Evolutionary conservation across 2,329 filamentous ascomycete genomes (phyloP).

Genomic region (Parastagonospora avenae): DNA sequence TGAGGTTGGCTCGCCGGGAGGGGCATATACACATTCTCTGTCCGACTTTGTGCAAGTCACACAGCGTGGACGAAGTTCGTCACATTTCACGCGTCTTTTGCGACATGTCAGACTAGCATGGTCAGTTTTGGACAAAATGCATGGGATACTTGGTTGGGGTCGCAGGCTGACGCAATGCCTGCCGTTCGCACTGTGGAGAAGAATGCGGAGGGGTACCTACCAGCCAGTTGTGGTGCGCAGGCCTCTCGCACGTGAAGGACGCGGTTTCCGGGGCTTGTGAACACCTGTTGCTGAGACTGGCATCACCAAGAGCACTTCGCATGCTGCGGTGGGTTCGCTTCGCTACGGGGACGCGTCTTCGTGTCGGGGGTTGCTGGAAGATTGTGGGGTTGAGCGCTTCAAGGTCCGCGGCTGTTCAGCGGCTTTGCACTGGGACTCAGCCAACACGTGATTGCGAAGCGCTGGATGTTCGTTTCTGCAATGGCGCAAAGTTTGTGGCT

Average conservation of each 20-base stretch:
- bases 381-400: constrained; percentile 10
- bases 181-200: too few relatives aligned
- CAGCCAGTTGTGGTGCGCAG: constrained; percentile 54
- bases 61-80: constrained; percentile 54
- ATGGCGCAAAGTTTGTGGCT: too few relatives aligned
- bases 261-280: constrained; percentile 42
- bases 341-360: constrained; percentile 30
- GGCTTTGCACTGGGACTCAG: too few relatives aligned
- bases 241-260: constrained; percentile 51
- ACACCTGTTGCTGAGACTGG: constrained; percentile 30
- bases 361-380: constrained; percentile 19
- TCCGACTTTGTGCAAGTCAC: constrained; percentile 52
- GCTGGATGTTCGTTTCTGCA: background rate
- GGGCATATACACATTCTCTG: constrained; percentile 50
- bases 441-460: background rate
- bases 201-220: constrained; percentile 29
- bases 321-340: constrained; percentile 33
- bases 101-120: constrained; percentile 50
- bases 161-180: too few relatives aligned
- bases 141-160: too few relatives aligned
- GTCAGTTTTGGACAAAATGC: constrained; percentile 21
- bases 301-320: constrained; percentile 30
- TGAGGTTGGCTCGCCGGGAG: constrained; percentile 12
- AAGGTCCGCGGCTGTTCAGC: constrained; percentile 9
- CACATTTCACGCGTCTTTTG: constrained; percentile 58